phyloP scores from a whole-genome alignment of 179 eudicot species.

The Beta lomatogona region DNA sequence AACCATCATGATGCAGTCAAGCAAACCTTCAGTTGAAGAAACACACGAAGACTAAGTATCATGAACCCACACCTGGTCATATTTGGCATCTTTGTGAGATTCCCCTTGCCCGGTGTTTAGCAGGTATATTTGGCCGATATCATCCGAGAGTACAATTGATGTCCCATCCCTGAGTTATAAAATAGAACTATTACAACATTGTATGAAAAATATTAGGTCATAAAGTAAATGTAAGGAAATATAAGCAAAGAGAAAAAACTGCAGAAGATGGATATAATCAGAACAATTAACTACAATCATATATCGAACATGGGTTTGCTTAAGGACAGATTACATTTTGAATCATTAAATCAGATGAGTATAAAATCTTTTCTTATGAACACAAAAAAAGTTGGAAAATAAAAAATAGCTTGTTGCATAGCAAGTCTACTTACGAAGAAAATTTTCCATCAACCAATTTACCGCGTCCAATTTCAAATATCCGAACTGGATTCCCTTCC shows the following conservation, averaged over 20 bases:
- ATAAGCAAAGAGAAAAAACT: not conserved
- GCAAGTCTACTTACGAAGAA: constrained; percentile 76
- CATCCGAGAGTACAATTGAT: constrained; percentile 93
- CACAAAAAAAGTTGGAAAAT: not conserved
- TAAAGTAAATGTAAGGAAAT: not conserved
- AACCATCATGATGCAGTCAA: constrained; percentile 28
- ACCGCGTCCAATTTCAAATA: constrained; percentile 84
- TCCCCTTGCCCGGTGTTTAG: constrained; percentile 91
- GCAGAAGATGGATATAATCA: constrained; percentile 4
- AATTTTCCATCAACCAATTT: constrained; percentile 98
- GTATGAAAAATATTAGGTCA: constrained; percentile 1
- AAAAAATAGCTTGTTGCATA: not conserved
- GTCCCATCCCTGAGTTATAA: constrained; percentile 84
- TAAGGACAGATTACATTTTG: constrained; percentile 3
- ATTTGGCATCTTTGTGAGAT: constrained; percentile 83
- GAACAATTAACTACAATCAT: not conserved
- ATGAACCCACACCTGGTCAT: constrained; percentile 71
- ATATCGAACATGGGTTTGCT: not conserved
- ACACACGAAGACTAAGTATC: constrained; percentile 10
- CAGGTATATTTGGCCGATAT: constrained; percentile 86
- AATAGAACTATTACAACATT: constrained; percentile 24
- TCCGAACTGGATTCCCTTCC: constrained; percentile 91
- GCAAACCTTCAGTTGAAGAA: constrained; percentile 12
- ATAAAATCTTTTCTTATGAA: not conserved
- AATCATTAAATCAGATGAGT: constrained; percentile 11